These are phyloP conservation scores for Xylariaceae sp. DNA, from an alignment of 2,329 filamentous ascomycete species.

Conservation along the genomic window DNA sequence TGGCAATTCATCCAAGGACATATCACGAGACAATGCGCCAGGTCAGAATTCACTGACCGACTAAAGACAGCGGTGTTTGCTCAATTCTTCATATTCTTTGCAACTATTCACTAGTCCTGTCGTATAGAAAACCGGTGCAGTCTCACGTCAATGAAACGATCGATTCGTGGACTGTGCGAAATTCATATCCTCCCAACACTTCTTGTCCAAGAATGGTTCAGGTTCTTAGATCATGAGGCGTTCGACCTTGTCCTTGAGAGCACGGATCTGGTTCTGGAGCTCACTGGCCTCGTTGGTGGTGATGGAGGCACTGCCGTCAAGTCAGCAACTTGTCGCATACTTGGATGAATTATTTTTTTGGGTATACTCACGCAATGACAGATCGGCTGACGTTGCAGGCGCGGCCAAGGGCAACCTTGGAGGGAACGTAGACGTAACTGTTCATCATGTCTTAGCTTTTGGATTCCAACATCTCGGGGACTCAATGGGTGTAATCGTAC, in stretches of 20 bases:
- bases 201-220: constrained; percentile 4
- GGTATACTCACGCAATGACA: constrained; percentile 64
- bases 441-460: constrained; percentile 6
- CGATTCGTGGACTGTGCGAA: neutral
- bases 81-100: neutral
- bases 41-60: neutral
- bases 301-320: constrained; percentile 50
- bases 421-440: constrained; percentile 44
- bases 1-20: too few relatives aligned
- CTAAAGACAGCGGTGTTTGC: neutral
- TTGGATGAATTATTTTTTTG: neutral
- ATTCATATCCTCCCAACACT: constrained; percentile 4
- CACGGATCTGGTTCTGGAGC: constrained; percentile 78
- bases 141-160: too few relatives aligned
- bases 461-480: neutral
- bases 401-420: constrained; percentile 74
- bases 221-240: constrained; percentile 76
- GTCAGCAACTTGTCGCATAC: neutral
- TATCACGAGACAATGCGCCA: too few relatives aligned
- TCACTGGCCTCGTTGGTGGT: constrained; percentile 90
- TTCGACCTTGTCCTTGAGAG: constrained; percentile 93
- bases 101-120: neutral
- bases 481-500: constrained; percentile 24
- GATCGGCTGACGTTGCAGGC: constrained; percentile 84
- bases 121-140: neutral